Evolutionary conservation across 1,284 basidiomycete species (phyloP), one percentile per base, ranked within the genome.

Genomic region (Vanrija humicola): DNA sequence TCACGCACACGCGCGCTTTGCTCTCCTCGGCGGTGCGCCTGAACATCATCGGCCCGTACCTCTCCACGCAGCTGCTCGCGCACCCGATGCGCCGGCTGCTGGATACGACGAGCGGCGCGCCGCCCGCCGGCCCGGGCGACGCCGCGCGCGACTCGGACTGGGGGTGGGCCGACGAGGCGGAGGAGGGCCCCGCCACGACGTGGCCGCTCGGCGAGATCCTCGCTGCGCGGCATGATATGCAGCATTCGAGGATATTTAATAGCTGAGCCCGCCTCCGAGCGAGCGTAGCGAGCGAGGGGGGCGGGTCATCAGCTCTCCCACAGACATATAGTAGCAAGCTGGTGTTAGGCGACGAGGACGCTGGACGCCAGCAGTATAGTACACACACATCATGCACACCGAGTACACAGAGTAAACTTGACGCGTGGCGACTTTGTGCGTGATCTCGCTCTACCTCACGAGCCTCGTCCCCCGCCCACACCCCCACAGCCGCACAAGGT

Each of bases 131-230:
- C 50, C 79, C 79, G 16, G 82, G 82, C 10, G 76, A 57, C 77
- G 81, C 52, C 21, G 55, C 48, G 3, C 9, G 34, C 34, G 59
- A 65, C 7, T 60, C 63, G 28, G 62, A 63, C n/a, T 70, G 77
- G 78, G 59, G 42, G 10, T 68, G 75, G 72, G 61, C 74, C 45
- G 56, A 64, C n/a, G 61, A 63, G 8, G 63, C 68, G 5, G 67
- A 74, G 40, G 47, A 34, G 15, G 79, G 76, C 1, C 92, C 92
- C 5, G 87, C 88, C 23, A 92, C 86, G 62, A 96, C 89, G 5
- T 98, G 94, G 91, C 95, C 95, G 0, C 74, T 98, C 15, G 94
- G 93, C n/a, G 95, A 98, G 76, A 88, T 98, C 43, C 79, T 98
- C 18, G 86, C 88, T 43, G 84, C 85, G 28, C 80, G 95, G 59